Evolutionary conservation across 1,284 basidiomycete species (phyloP), one percentile per base, ranked within the genome.

Genomic region (Cutaneotrichosporon sp.): DNA sequence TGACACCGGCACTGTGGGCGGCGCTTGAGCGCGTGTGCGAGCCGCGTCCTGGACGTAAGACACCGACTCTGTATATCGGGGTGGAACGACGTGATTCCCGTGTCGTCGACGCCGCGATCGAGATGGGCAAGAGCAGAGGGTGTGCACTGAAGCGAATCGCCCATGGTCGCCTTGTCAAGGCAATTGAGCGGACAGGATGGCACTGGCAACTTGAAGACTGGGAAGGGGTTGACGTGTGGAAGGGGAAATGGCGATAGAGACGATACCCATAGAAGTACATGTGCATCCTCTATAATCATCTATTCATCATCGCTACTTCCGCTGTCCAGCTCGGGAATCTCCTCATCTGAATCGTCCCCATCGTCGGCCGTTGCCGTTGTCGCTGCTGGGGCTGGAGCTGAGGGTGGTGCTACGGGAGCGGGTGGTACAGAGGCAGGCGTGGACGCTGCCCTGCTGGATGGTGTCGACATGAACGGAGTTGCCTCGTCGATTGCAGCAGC

Each of bases 1-100:
- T 93, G 46, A 72, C 86, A 26, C 67, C 79, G 16, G 87, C 87
- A 0, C 82, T 94, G 42, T 79, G 91, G 39, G 82, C 87, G n/a
- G 50, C 52, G 17, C 20, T 54, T 5, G 46, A 82, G 86, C n/a
- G 50, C 46, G 35, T 34, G 27, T 31, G 26, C 33, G 46, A 31
- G 25, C 29, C 20, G n/a, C 29, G 29, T 16, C 20, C 16, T 3
- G 33, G 29, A 2, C 38, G 46, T 7, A 38, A 46, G 14, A 20
- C 45, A 50, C 71, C 83, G 1, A 74, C 78, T 0, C 71, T 87
- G n/a, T 82, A 84, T 61, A 67, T 92, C 25, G 87, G 83, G 39
- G 74, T 93, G 25, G 90, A 92, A 71, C 78, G 84, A 11, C 81
- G 89, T 6, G 90, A 92, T 69, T 81, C 88, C 0, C 65, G 60